phyloP scores from a whole-genome alignment of 805 yeast species.

The Ogataea trehalophila region DNA sequence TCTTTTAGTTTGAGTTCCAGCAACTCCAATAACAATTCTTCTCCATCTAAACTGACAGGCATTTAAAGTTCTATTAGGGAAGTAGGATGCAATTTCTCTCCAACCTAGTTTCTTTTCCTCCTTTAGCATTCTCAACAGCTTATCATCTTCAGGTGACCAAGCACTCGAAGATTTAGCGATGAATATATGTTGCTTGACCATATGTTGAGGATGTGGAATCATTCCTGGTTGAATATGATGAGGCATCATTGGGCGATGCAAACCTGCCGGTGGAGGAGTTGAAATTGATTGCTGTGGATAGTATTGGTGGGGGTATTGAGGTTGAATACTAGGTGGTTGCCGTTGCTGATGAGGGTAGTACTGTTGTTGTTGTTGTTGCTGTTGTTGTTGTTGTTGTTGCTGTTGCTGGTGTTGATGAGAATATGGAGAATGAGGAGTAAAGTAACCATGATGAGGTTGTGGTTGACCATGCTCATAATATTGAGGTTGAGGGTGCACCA shows the following conservation, averaged over 20 bases:
- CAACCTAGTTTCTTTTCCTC: slow-evolving; percentile 83
- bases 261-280: background rate
- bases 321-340: background rate
- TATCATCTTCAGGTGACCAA: slow-evolving; percentile 79
- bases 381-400: background rate
- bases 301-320: background rate
- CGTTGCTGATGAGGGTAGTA: background rate
- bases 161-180: slow-evolving; percentile 35
- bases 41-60: slow-evolving; percentile 92
- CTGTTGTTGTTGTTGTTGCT: background rate
- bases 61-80: slow-evolving; percentile 77
- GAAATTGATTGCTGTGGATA: background rate
- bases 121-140: slow-evolving; percentile 65
- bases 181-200: background rate
- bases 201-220: background rate
- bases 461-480: background rate
- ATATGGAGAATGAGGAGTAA: background rate
- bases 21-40: slow-evolving; percentile 43
- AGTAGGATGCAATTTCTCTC: slow-evolving; percentile 81
- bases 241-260: too few species aligned
- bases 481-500: background rate
- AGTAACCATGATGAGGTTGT: background rate
- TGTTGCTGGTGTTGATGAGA: slow-evolving; percentile 1
- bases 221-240: background rate
- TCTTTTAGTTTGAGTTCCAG: slow-evolving; percentile 8